Base-by-base conservation (phyloP, 148 eudicot genomes). In the Bassia scoparia region DNA sequence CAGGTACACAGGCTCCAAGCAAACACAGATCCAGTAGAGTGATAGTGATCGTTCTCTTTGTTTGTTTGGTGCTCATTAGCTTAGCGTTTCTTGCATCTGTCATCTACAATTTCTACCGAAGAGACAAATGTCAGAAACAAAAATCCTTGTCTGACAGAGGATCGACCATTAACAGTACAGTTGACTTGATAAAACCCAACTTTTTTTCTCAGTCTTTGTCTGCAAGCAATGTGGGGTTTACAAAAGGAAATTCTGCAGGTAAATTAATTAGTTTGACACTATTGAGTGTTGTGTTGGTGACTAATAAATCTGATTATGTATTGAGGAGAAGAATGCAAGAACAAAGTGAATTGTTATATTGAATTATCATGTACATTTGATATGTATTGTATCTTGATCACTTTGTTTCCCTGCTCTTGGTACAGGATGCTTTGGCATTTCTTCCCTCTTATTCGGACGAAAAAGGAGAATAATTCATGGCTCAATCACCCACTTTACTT, bases 401-500 rank as follows among this genome's bases (percentile, higher is more conserved):
- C 62, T 23, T 68, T 30, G 50, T 53, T 31, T 41, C 48, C 59
- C 26, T 24, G 41, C 68, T 64, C 43, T 73, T 79, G 69, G 60
- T 82, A 71, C 84, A 92, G 98, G 96, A 62, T 88, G 91, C 81
- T 38, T 87, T 68, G 80, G 69, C 27, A 84, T 77, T 73, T 76
- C 79, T 63, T 78, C 87, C 41, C 82, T 82, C 69, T 54, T 84
- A 38, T 82, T 86, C 73, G 77, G 83, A 81, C 82, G 73, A 46
- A 86, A 76, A 72, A 69, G 63, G 54, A 81, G 81, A 72, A 83
- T 79, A 66, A 49, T 85, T 34, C 85, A 61, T 31, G 91, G 97
- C 70, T 79, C 89, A 59, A 82, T 88, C 41, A 24, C 81, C 77
- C 88, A 76, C 7, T 94, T 91, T 85, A 83, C 96, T 41, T 94